Evolutionary conservation across 2,329 filamentous ascomycete genomes (phyloP), one percentile per base, ranked within the genome.

Genomic region (Phialophora macrospora): DNA sequence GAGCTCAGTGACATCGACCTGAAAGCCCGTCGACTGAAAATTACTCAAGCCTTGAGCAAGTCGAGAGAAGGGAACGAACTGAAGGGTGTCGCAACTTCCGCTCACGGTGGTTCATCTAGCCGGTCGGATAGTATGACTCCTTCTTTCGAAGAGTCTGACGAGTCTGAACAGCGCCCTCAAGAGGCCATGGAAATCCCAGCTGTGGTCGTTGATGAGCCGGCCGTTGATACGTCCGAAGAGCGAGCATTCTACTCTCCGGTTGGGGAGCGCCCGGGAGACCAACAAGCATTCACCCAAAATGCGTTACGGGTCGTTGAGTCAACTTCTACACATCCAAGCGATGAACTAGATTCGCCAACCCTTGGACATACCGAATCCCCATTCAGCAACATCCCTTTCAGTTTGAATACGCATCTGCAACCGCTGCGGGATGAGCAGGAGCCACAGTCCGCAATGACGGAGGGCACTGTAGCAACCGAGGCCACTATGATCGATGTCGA

Each of bases 41-140:
- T 96, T 72, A 90, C 93, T 72, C 87, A 92, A 63, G 92, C 92
- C 14, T 94, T 96, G 76, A 93, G 88, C 72, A 91, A 90, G 48
- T 72, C 71, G 9, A 59, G 61, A 57, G 71, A 72, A 54, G 70
- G 71, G 30, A 64, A 71, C 30, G 71, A 72, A 7, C 48, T 71
- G 28, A 68, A 62, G 26, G 62, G 51, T 30, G 52, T 32, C 4
- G 44, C 26, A 8, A 17, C 24, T 46, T 59, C 59, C 20, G 38
- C 32, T 41, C 60, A 44, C 7, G 51, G 28, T 32, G 61, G 44
- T 59, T 63, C 64, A 28, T 57, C 55, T 8, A 69, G 56, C 30
- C 62, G 65, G 17, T 55, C 56, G 34, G 62, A 65, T 34, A 67
- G 62, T 56, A 62, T 64, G 32, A 62, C 56, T 4, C 62, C 63